Evolutionary conservation across 805 yeast species (phyloP).

Genomic region (Wickerhamomyces queroliae): DNA sequence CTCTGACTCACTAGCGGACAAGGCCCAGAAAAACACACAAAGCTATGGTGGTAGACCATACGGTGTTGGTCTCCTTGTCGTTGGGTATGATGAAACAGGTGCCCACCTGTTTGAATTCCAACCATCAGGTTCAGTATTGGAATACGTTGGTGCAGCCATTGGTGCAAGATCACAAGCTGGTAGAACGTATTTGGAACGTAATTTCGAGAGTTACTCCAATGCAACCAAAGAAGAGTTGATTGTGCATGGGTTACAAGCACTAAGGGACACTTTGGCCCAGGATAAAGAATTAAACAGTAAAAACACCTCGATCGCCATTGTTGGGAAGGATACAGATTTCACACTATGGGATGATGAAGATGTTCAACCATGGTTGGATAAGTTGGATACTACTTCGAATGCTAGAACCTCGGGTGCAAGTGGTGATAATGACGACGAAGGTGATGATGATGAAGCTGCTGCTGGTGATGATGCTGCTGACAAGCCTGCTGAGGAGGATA

Average conservation of each 20-base stretch:
- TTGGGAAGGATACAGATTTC: slow-evolving; percentile 76
- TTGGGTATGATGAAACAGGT: slow-evolving; percentile 91
- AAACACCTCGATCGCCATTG: slow-evolving; percentile 89
- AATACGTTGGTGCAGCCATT: slow-evolving; percentile 89
- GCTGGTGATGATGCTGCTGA: slow-evolving; percentile 13
- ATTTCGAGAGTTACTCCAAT: slow-evolving; percentile 59
- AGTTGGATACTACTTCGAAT: slow-evolving; percentile 60
- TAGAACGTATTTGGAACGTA: slow-evolving; percentile 89
- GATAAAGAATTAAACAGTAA: slow-evolving; percentile 83
- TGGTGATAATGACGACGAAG: slow-evolving; percentile 18
- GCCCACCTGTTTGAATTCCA: slow-evolving; percentile 93
- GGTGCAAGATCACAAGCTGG: slow-evolving; percentile 99
- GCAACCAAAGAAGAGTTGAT: slow-evolving; percentile 67
- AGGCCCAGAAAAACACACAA: slow-evolving; percentile 96
- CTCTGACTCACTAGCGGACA: slow-evolving; percentile 83
- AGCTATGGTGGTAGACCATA: slow-evolving; percentile 95
- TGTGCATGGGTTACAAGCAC: slow-evolving; percentile 80
- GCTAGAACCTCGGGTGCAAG: slow-evolving; percentile 41
- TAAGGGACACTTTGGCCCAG: slow-evolving; percentile 90
- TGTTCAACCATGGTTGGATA: slow-evolving; percentile 78
- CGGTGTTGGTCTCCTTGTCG: slow-evolving; percentile 90
- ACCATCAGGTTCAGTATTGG: slow-evolving; percentile 91
- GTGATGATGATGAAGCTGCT: slow-evolving; percentile 18
- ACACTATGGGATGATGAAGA: slow-evolving; percentile 76
- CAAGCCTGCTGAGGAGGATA: slow-evolving; percentile 20